Conservation (phyloP, 352 stramenopile genomes). For the Pythium myriotylum region DNA sequence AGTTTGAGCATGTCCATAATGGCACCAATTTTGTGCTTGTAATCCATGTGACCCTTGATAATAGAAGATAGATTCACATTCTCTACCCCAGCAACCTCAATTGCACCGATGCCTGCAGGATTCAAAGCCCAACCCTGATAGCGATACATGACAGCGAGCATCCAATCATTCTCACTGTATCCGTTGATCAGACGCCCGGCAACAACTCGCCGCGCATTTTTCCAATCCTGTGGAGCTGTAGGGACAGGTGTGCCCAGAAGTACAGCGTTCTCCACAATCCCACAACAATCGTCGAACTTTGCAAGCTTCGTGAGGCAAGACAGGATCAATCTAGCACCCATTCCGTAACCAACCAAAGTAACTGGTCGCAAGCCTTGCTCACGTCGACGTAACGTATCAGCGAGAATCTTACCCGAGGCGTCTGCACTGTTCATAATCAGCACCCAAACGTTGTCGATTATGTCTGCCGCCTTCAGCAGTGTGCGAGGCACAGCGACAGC, state of each 20-base stretch:
- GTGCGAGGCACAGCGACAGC: conserved; percentile 74
- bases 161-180: conserved; percentile 90
- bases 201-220: conserved; percentile 66
- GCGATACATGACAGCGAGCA: conserved; percentile 91
- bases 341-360: conserved; percentile 88
- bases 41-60: conserved; percentile 83
- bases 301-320: conserved; percentile 88
- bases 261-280: conserved; percentile 89
- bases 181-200: conserved; percentile 90
- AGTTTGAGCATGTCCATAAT: conserved; percentile 81
- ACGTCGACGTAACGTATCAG: conserved; percentile 56
- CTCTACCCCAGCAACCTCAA: conserved; percentile 72
- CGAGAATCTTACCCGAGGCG: conserved; percentile 75
- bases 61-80: conserved; percentile 84
- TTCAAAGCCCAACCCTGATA: conserved; percentile 84
- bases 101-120: conserved; percentile 69
- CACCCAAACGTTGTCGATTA: conserved; percentile 88
- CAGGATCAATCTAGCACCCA: conserved; percentile 90
- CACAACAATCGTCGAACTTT: conserved; percentile 59
- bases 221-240: conserved; percentile 64
- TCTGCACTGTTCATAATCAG: conserved; percentile 79
- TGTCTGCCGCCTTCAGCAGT: conserved; percentile 65
- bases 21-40: conserved; percentile 87
- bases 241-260: conserved; percentile 83
- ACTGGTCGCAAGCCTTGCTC: conserved; percentile 84